Evolutionary conservation across 495 filamentous ascomycete species (phyloP).

Genomic region (Penicillium subrubescens): DNA sequence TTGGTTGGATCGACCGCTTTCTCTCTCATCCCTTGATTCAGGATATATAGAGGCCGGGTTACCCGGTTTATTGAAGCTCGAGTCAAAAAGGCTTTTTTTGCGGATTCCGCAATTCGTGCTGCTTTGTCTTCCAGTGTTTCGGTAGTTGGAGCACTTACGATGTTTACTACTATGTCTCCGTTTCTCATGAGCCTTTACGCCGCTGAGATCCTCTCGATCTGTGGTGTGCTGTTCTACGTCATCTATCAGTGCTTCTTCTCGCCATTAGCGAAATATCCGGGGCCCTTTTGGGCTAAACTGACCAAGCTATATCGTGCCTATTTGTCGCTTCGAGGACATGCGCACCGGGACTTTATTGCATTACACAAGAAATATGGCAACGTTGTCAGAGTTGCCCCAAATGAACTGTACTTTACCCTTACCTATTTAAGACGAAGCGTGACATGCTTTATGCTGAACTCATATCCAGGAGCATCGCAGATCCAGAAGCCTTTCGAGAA

Average conservation of each 20-base stretch:
- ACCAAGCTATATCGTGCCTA: slow-evolving; percentile 1
- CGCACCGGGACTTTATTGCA: not conserved
- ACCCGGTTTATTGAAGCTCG: not conserved
- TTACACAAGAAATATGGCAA: not conserved
- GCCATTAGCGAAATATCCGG: not conserved
- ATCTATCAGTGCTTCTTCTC: slow-evolving; percentile 4
- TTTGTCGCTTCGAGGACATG: not conserved
- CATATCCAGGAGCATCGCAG: not conserved
- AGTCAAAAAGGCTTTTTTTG: not conserved
- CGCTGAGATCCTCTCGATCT: not conserved
- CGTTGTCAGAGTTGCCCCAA: not conserved
- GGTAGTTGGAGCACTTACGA: not conserved
- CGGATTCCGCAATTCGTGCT: not conserved
- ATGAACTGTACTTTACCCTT: not conserved
- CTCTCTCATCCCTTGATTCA: not conserved
- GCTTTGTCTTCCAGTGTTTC: not conserved
- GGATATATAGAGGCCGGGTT: not conserved
- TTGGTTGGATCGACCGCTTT: not conserved
- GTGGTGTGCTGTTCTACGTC: not conserved
- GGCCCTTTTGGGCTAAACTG: slow-evolving; percentile 1
- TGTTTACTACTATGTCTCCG: not conserved
- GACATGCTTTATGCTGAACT: not conserved
- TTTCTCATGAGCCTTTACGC: not conserved
- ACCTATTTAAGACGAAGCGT: not conserved
- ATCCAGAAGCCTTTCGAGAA: not conserved